Percentiles rank a stretch among this genome's conserved stretches.
phyloP scores from a whole-genome alignment of 192 early-diverging fungal species.

The Ambispora gerdemannii region DNA sequence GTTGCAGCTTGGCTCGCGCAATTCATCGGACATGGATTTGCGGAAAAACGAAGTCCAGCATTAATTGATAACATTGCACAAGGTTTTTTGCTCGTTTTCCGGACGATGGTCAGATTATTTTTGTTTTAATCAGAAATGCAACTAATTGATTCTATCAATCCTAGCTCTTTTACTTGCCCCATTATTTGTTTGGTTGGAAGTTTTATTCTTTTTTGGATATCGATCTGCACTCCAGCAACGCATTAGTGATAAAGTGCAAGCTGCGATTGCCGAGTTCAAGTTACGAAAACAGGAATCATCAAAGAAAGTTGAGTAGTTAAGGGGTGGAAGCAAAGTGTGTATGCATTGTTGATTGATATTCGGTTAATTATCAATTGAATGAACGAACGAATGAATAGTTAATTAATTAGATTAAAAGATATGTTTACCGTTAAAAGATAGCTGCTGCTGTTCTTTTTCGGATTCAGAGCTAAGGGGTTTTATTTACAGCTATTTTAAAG shows the following conservation, averaged over 20 bases:
- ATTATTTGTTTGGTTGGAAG: conserved; percentile 90
- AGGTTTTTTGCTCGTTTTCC: conserved; percentile 45
- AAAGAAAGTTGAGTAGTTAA: not conserved
- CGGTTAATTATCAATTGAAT: no score
- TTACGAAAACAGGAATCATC: conserved; percentile 32
- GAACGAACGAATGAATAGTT: no score
- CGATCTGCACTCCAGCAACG: conserved; percentile 64
- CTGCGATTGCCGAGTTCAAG: conserved; percentile 51
- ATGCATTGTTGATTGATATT: no score
- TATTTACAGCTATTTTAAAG: no score
- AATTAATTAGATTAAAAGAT: no score
- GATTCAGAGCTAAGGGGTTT: no score
- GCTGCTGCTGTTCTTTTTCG: no score
- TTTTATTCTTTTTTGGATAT: conserved; percentile 79
- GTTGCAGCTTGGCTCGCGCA: conserved; percentile 80
- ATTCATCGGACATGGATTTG: conserved; percentile 86
- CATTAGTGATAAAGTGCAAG: conserved; percentile 54
- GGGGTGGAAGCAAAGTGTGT: no score
- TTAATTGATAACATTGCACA: conserved; percentile 82
- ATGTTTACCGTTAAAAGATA: no score
- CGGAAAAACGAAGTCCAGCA: conserved; percentile 84
- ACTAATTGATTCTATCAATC: no score
- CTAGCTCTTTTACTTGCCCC: conserved; percentile 87
- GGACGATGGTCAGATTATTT: no score
- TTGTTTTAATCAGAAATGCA: no score